Percentiles rank a stretch among this genome's conserved stretches.
These are phyloP conservation scores for Gossypium davidsonii DNA, from an alignment of 441 rosid genomes.

Conservation along the genomic window DNA sequence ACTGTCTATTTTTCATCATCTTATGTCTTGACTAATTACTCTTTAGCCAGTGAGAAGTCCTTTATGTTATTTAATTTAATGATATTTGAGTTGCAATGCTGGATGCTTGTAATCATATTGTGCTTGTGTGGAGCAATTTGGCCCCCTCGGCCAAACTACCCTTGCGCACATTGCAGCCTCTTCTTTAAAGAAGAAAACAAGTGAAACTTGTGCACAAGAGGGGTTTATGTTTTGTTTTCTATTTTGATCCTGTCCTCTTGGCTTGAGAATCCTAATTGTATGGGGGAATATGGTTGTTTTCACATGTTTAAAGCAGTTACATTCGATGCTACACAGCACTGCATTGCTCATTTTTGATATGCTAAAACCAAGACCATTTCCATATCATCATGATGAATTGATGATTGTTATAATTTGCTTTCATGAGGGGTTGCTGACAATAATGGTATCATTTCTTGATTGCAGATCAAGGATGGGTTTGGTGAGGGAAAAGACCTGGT, in stretches of 20 bases:
- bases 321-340: too few relatives aligned
- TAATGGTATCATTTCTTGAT: neutral
- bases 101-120: neutral
- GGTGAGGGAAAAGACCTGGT: conserved; percentile 77
- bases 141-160: too few relatives aligned
- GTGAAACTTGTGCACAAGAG: neutral
- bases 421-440: too few relatives aligned
- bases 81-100: neutral
- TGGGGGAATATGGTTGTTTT: neutral
- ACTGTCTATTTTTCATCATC: neutral
- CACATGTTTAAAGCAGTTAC: neutral
- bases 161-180: too few relatives aligned
- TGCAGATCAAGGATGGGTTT: conserved; percentile 78
- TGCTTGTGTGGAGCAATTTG: neutral
- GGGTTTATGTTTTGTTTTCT: neutral
- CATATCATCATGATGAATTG: neutral
- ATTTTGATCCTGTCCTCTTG: neutral
- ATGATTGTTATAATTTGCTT: too few relatives aligned
- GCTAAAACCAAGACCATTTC: neutral
- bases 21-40: neutral
- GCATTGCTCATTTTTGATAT: neutral
- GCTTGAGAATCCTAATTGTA: neutral
- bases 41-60: neutral
- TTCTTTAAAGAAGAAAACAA: too few relatives aligned
- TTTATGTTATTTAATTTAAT: neutral